Base-by-base conservation (phyloP, 305 asterid species). In the Fraxinus paxiana region DNA sequence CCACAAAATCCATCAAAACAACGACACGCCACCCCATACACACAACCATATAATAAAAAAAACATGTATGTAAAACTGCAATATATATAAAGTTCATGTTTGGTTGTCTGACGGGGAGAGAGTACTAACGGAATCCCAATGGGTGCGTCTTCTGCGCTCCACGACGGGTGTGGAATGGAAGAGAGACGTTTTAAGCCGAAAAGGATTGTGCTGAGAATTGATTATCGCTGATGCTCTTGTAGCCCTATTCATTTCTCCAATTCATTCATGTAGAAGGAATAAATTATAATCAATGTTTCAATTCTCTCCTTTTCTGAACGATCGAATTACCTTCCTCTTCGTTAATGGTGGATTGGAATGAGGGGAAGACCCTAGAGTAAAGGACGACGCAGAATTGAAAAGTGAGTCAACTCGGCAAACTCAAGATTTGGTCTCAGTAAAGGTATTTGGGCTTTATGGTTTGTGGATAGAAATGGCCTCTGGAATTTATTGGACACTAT, bases 101-200 rank as follows among this genome's bases (percentile, higher is more conserved):
- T 20, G 12, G 70, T 61, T 3, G 2, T n/a, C 1, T 13, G 31
- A 31, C 1, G 4, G 17, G 18, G 65, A 10, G 48, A 71, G 41
- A 5, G 77, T 33, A 74, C 93, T 83, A 37, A 94, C 98, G 26
- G 87, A 73, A 84, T 92, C 91, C 97, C 96, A 92, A 48, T 87
- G 84, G 67, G 86, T 80, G 82, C 95, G 89, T 73, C 90, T 89
- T 77, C 81, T 88, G 78, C 97, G 96, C 87, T 94, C 97, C 75
- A 90, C 86, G 77, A 88, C 81, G 10, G 96, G 92, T 13, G 92
- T 85, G 77, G 90, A 86, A 84, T 94, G 97, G 73, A 94, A 91
- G 74, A 85, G 85, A 54, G 85, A 87, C 8, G 88, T 88, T 80
- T 87, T 87, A 10, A 85, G 41, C 80, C 81, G 90, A 85, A 90